Evolutionary conservation across 805 yeast genomes (phyloP).

Genomic region (Deakozyma indianensis): DNA sequence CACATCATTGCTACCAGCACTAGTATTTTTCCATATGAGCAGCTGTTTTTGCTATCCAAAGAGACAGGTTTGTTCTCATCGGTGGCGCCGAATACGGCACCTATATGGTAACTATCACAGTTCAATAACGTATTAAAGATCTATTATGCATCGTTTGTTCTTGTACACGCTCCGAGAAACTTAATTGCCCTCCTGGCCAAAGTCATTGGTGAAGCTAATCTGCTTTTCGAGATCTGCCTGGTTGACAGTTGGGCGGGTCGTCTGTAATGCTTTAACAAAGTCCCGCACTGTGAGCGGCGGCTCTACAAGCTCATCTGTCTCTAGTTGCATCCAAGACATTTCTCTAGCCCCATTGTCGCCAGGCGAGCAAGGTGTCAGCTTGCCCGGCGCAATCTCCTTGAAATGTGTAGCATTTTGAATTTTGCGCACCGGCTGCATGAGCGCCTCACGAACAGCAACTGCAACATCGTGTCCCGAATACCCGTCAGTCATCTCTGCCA

Average conservation of each 20-base stretch:
- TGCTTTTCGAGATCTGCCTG: conserved; percentile 69
- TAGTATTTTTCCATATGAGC: no score
- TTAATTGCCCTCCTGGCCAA: conserved; percentile 92
- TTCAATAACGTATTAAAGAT: no score
- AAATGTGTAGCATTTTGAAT: conserved; percentile 95
- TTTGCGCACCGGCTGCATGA: conserved; percentile 95
- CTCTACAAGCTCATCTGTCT: conserved; percentile 75
- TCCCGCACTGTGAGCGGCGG: conserved; percentile 86
- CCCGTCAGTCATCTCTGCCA: conserved; percentile 92
- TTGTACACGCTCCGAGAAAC: no score
- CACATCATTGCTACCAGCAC: no score
- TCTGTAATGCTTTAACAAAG: conserved; percentile 81
- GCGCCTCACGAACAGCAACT: conserved; percentile 90
- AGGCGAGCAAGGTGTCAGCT: conserved; percentile 88
- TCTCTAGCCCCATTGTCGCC: conserved; percentile 83
- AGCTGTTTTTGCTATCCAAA: no score
- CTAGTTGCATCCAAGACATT: conserved; percentile 87
- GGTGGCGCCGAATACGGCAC: no score
- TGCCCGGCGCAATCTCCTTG: conserved; percentile 32
- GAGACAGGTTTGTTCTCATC: no score
- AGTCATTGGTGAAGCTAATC: conserved; percentile 79
- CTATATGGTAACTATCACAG: no score
- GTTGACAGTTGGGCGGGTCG: conserved; percentile 91
- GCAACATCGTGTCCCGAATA: conserved; percentile 97
- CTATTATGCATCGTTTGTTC: no score